Evolutionary conservation across 78 protist genomes (phyloP), one percentile per base, ranked within the genome.

Genomic region (Neovahlkampfia damariscottae): DNA sequence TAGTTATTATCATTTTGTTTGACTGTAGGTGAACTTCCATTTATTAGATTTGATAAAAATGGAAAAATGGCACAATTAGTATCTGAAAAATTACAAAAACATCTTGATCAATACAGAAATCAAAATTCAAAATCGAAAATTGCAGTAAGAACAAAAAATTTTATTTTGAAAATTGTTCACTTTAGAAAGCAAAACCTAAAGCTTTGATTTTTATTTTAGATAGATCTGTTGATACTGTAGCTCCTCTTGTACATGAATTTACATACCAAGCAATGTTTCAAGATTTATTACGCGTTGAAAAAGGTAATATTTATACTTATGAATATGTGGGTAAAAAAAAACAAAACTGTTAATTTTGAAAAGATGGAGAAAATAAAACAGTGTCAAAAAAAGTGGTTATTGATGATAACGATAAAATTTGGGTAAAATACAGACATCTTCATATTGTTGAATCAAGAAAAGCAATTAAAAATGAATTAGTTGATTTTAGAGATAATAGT

Each of bases 181-280:
- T n/a, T n/a, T n/a, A n/a, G n/a, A n/a, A 50, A 19, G 68, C 29
- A 19, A 19, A 69, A 69, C 19, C 19, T 19, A 69, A 69, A n/a
- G 19, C 19, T 28, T n/a, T 69, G 68, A 69, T 77, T 31, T 34
- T 77, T 37, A 3, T 77, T 27, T 31, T 77, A 27, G 81, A 77
- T 72, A 35, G 81, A 29, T 59, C 77, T 6, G 77, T 67, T n/a
- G 81, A 77, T 32, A 37, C 68, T 6, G 5, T 73, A 6, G 81
- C 66, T 19, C 81, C 81, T 50, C 67, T 77, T 38, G 67, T 77
- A 38, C 81, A 77, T 41, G 81, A 77, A 67, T 5, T 74, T 5
- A 7, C 69, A 7, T 77, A 77, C 74, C 76, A 77, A 67, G 81
- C 81, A 29, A 77, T 77, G 81, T 31, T 31, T 36, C 5, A 8